Percentiles rank a stretch among this genome's conserved stretches.
These are phyloP conservation scores for Pseudofabraea citricarpa DNA, from an alignment of 2,329 filamentous ascomycete species.

Conservation along the genomic window DNA sequence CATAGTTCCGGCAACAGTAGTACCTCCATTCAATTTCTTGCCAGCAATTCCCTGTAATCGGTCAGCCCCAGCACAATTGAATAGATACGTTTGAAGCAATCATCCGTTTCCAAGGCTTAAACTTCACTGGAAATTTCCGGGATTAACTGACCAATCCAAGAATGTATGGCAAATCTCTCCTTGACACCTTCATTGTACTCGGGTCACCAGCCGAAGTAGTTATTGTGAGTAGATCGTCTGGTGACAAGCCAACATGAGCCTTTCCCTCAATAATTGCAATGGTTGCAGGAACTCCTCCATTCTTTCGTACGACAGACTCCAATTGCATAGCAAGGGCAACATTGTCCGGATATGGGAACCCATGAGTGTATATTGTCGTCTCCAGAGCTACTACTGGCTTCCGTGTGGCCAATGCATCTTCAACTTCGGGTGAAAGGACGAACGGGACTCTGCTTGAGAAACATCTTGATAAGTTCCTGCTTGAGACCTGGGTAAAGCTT, in stretches of 20 bases:
- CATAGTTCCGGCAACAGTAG: conserved; percentile 92
- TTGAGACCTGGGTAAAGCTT: not conserved
- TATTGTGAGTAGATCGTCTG: conserved; percentile 69
- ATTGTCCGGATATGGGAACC: conserved; percentile 71
- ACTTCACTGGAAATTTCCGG: too few relatives aligned
- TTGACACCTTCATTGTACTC: conserved; percentile 74
- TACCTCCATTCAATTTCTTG: conserved; percentile 75
- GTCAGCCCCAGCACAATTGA: too few relatives aligned
- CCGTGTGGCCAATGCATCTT: conserved; percentile 66
- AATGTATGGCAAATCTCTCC: conserved; percentile 80
- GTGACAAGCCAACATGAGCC: conserved; percentile 71
- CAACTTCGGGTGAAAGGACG: conserved; percentile 54
- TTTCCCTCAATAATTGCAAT: conserved; percentile 83
- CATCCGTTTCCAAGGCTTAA: too few relatives aligned
- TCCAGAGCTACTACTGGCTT: conserved; percentile 89
- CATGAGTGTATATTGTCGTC: conserved; percentile 96
- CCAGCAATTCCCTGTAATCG: conserved; percentile 58
- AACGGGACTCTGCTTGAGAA: conserved; percentile 6
- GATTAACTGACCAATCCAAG: conserved; percentile 62
- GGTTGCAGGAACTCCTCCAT: conserved; percentile 84
- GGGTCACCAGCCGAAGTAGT: conserved; percentile 59
- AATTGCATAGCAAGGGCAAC: conserved; percentile 70
- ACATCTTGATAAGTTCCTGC: not conserved
- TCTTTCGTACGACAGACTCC: conserved; percentile 72
- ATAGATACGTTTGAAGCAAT: too few relatives aligned